Evolutionary conservation across 2,329 filamentous ascomycete genomes (phyloP), one percentile per base, ranked within the genome.

Genomic region (Ceratocystis albifundus): DNA sequence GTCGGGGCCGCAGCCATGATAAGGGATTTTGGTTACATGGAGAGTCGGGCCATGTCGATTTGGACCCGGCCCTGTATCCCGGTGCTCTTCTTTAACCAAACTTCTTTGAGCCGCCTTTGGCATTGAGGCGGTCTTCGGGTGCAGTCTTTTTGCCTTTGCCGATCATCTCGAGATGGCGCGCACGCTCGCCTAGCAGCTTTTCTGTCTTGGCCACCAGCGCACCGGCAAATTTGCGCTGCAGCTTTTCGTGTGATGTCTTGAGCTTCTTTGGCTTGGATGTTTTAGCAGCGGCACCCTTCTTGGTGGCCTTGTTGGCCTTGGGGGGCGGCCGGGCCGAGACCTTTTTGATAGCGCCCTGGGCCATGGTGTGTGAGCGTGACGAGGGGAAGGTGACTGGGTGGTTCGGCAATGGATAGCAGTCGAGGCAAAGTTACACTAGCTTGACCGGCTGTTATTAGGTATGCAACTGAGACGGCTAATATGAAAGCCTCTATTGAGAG

Each of bases 81-180:
- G n/a, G 4, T 28, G 10, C 8, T 12, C 36, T 10, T 48, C 8
- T 65, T 78, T 78, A 84, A 66, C 82, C 82, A 75, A 82, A 84
- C 75, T 82, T 82, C 74, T 78, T 78, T 17, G 77, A 79, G 4
- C 82, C 82, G 41, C 80, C 81, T 75, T 77, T 77, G 12, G 61
- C 66, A 20, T 64, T 62, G 55, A 70, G 25, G 32, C 59, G 65
- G 20, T 70, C 68, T 62, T 72, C 67, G 36, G 72, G 74, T 62
- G 74, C 71, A 61, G 75, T 75, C 73, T 80, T 83, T 74, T 82
- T 81, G 8, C 80, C 79, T 74, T 81, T 79, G 41, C 81, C 82
- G 68, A 85, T 82, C 69, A 85, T 72, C 76, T 85, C 83, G 28
- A 85, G 74, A 68, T 85, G 83, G 0, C 83, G 82, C 4, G 81